Conservation (phyloP, 2,329 filamentous ascomycete genomes). For the Colletotrichum euphorbiae region DNA sequence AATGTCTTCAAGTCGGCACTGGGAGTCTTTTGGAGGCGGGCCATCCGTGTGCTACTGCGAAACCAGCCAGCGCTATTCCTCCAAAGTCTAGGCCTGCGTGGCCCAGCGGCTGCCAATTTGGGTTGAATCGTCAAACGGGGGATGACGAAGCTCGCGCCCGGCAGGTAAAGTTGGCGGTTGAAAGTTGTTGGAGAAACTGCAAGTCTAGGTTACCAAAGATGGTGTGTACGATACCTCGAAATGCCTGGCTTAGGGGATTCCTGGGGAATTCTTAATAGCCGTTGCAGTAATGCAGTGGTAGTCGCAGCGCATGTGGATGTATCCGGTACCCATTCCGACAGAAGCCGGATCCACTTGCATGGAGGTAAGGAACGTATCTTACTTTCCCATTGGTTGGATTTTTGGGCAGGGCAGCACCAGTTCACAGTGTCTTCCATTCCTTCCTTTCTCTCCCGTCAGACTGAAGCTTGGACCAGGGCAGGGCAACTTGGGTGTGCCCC, state of each 20-base stretch:
- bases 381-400: neutral
- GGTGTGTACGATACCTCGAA: slow-evolving; percentile 1
- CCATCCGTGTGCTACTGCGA: slow-evolving; percentile 25
- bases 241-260: slow-evolving; percentile 3
- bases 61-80: slow-evolving; percentile 35
- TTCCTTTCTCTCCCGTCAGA: neutral
- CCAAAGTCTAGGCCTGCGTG: slow-evolving; percentile 30
- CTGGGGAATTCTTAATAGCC: slow-evolving; percentile 11
- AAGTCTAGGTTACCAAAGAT: slow-evolving; percentile 7
- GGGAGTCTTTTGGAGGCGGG: slow-evolving; percentile 31
- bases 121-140: slow-evolving; percentile 32
- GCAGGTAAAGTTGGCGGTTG: slow-evolving; percentile 18
- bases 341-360: slow-evolving; percentile 13
- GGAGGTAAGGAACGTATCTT: neutral
- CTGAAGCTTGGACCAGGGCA: slow-evolving; percentile 13
- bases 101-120: slow-evolving; percentile 22
- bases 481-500: neutral
- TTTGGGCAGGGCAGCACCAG: no score
- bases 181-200: neutral
- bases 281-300: slow-evolving; percentile 27
- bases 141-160: slow-evolving; percentile 32
- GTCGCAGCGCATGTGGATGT: slow-evolving; percentile 33
- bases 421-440: neutral
- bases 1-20: slow-evolving; percentile 27
- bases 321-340: slow-evolving; percentile 29